These are phyloP conservation scores for Naematelia aurantialba DNA, from an alignment of 768 basidiomycete species.

Conservation along the genomic window DNA sequence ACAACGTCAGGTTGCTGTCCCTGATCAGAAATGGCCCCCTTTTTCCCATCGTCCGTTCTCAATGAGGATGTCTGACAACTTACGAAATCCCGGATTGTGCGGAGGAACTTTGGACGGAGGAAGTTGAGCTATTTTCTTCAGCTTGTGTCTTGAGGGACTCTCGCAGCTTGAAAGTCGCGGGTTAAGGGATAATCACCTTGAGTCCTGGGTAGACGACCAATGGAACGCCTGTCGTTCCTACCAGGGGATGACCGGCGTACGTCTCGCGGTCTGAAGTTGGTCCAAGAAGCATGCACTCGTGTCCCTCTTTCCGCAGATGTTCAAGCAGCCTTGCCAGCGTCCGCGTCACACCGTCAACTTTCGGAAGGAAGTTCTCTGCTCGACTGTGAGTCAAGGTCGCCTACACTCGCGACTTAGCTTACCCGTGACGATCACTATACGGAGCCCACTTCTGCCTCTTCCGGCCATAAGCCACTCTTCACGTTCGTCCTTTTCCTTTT, in stretches of 20 bases:
- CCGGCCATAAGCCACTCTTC: constrained; percentile 26
- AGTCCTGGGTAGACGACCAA: constrained; percentile 53
- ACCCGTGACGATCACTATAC: constrained; percentile 48
- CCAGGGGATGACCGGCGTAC: constrained; percentile 53
- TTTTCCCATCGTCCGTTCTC: background rate
- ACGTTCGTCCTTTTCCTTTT: constrained; percentile 26
- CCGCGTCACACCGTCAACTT: constrained; percentile 55
- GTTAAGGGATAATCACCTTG: constrained; percentile 21
- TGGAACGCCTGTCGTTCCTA: constrained; percentile 53
- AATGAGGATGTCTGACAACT: no score
- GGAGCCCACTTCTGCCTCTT: constrained; percentile 36
- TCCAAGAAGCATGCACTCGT: constrained; percentile 54
- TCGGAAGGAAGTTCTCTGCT: constrained; percentile 53
- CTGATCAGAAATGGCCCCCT: constrained; percentile 4
- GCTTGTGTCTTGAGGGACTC: background rate
- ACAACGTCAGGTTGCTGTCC: constrained; percentile 53
- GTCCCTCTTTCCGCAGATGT: constrained; percentile 53
- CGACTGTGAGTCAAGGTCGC: background rate
- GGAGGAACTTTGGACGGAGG: constrained; percentile 52
- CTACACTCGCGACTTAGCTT: constrained; percentile 2
- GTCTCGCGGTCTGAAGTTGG: constrained; percentile 51
- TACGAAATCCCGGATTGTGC: constrained; percentile 48
- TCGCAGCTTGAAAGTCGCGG: background rate
- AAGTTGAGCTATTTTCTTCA: constrained; percentile 51
- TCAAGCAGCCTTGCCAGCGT: constrained; percentile 53